phyloP scores from a whole-genome alignment of 345 rosid genomes.

The Citrus trifoliata region DNA sequence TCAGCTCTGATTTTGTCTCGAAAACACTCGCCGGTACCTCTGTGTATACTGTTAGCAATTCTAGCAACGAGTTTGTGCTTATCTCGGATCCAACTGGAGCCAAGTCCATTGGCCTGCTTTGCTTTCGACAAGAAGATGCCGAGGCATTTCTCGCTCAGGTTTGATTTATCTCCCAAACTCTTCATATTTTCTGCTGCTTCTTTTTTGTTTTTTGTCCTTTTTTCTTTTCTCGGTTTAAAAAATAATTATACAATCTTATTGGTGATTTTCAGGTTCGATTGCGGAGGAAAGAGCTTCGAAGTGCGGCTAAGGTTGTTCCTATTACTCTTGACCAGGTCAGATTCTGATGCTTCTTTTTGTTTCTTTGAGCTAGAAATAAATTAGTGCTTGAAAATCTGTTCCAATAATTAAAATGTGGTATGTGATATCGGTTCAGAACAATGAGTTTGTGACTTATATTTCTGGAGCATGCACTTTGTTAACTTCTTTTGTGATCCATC shows the following conservation, averaged over 20 bases:
- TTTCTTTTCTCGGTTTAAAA: background rate
- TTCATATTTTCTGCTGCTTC: too few relatives aligned
- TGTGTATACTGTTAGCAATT: constrained; percentile 84
- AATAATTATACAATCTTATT: background rate
- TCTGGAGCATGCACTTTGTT: background rate
- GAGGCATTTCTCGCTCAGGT: constrained; percentile 92
- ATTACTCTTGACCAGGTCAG: constrained; percentile 86
- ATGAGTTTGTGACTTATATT: background rate
- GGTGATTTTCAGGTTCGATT: constrained; percentile 53
- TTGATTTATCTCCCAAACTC: background rate
- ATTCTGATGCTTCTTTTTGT: background rate
- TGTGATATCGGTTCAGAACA: background rate
- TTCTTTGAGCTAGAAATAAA: background rate
- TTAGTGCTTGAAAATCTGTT: background rate
- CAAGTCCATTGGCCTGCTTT: constrained; percentile 86
- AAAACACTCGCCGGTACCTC: constrained; percentile 72
- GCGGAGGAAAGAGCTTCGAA: constrained; percentile 67
- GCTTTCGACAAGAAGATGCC: constrained; percentile 94
- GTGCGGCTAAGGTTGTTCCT: constrained; percentile 80
- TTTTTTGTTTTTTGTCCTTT: too few relatives aligned
- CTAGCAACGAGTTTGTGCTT: constrained; percentile 89
- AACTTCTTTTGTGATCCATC: background rate
- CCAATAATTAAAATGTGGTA: background rate
- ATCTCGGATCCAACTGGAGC: constrained; percentile 84
- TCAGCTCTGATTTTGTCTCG: constrained; percentile 63